These are phyloP conservation scores for Curvularia verruculosa DNA, from an alignment of 2,329 filamentous ascomycete species.

Conservation along the genomic window DNA sequence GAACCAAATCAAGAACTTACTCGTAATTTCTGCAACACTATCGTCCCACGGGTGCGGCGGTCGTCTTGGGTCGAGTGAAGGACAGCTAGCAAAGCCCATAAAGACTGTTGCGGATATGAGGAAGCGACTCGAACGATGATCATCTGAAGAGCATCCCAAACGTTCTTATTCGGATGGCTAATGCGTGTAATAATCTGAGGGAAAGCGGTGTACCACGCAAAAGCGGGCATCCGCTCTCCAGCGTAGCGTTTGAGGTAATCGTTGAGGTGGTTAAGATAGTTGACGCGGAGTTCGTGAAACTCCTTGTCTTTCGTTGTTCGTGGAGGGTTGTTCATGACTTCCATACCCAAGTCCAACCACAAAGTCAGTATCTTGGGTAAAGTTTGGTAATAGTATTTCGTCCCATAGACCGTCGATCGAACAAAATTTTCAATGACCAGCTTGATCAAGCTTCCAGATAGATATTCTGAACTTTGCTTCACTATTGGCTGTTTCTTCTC, in stretches of 20 bases:
- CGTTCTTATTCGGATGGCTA: constrained; percentile 78
- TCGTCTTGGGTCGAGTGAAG: constrained; percentile 79
- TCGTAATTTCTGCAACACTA: constrained; percentile 51
- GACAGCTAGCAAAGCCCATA: constrained; percentile 90
- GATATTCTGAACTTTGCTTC: constrained; percentile 64
- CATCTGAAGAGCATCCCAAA: constrained; percentile 75
- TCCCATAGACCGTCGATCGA: constrained; percentile 83
- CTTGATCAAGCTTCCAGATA: constrained; percentile 83
- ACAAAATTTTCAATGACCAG: constrained; percentile 94
- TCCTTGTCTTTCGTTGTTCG: constrained; percentile 38
- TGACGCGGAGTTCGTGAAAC: constrained; percentile 36
- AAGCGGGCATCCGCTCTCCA: constrained; percentile 68
- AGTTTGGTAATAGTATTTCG: constrained; percentile 95
- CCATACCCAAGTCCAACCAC: constrained; percentile 89
- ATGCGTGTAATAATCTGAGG: constrained; percentile 97
- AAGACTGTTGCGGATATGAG: constrained; percentile 84
- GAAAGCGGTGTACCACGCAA: constrained; percentile 81
- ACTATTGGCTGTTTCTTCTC: constrained; percentile 77
- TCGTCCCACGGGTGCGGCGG: constrained; percentile 62
- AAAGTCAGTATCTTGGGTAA: constrained; percentile 89
- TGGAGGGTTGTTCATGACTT: constrained; percentile 56
- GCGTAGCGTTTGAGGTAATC: constrained; percentile 81
- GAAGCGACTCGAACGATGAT: constrained; percentile 88
- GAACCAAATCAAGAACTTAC: constrained; percentile 25
- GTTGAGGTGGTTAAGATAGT: constrained; percentile 54